Base-by-base conservation (phyloP, 140 eudicot genomes). In the Bidens hawaiensis region DNA sequence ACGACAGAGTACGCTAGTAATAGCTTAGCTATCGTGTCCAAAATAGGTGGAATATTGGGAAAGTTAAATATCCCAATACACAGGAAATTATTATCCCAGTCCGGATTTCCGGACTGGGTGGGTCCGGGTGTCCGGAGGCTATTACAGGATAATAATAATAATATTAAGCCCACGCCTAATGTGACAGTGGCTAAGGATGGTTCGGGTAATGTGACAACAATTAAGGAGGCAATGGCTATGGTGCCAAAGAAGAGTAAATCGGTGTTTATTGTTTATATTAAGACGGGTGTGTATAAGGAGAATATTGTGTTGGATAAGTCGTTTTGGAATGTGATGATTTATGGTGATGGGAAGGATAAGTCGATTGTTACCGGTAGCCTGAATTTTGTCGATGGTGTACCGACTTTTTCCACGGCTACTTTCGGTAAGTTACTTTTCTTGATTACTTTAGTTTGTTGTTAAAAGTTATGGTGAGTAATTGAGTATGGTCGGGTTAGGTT, bases 1-100 rank as follows among this genome's bases (percentile, higher is more conserved):
- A 82, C 96, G 0, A 74, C 86, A 0, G 81, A 91, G 21, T 81
- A 70, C 53, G 81, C 94, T 0, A 91, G 98, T 56, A 91, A 91
- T 65, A 91, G 98, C 51, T 48, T 87, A 60, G 95, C 95, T 8
- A 91, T 91, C 22, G 98, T 82, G 17, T 36, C 91, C 0, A 87
- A 82, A 24, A 40, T 87, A 1, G 30, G 85, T 1, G 86, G 80
- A 6, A 57, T 78, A 10, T 46, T 87, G 0, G 70, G 70, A 0
- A 67, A 68, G 3, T 71, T 84, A 15, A 74, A 87, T 30, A 30
- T 83, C 5, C 94, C 90, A 24, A 19, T 72, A 0, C 89, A 90
- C 53, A 27, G 97, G 79, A 78, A 77, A 41, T 45, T 83, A 67
- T 38, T 81, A 36, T 7, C 66, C 15, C 2, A 0, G 3, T 1